Percentiles rank a stretch among this genome's conserved stretches.
These are phyloP conservation scores for Yamadazyma triangularis DNA, from an alignment of 1,139 yeast genomes.

Conservation along the genomic window DNA sequence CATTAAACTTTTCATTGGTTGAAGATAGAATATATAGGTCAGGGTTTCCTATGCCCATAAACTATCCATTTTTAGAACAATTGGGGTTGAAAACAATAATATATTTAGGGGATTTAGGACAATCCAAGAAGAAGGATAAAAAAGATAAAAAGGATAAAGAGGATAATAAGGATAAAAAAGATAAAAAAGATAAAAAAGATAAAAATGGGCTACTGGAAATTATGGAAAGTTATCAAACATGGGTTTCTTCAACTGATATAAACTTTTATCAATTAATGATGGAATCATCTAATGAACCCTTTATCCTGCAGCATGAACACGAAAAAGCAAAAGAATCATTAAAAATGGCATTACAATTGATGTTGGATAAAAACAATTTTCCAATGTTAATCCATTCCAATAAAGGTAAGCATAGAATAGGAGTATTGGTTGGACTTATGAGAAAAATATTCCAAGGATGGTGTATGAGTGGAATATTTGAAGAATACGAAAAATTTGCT, in stretches of 20 bases:
- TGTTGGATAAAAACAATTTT: conserved; percentile 67
- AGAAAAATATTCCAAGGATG: conserved; percentile 85
- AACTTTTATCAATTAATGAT: conserved; percentile 58
- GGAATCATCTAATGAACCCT: conserved; percentile 74
- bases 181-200: conserved; percentile 16
- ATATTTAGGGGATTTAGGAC: conserved; percentile 68
- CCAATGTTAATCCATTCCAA: conserved; percentile 89
- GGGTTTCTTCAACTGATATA: conserved; percentile 58
- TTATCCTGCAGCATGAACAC: conserved; percentile 46
- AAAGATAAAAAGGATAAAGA: conserved; percentile 34
- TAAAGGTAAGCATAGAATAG: conserved; percentile 93
- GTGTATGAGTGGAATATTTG: conserved; percentile 89
- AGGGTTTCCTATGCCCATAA: conserved; percentile 89
- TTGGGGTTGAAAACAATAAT: conserved; percentile 73
- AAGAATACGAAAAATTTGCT: conserved; percentile 89
- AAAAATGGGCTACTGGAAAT: conserved; percentile 34
- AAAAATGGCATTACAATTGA: conserved; percentile 55
- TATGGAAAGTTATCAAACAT: conserved; percentile 50
- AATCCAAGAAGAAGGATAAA: conserved; percentile 19
- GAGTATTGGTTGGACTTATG: conserved; percentile 85
- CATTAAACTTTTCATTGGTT: conserved; percentile 83
- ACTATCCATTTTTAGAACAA: conserved; percentile 71
- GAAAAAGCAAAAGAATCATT: conserved; percentile 45
- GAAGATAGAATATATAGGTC: conserved; percentile 85
- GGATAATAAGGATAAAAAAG: conserved; percentile 14